Conservation (phyloP, 345 rosid genomes). For the Gynandropsis gynandra region DNA sequence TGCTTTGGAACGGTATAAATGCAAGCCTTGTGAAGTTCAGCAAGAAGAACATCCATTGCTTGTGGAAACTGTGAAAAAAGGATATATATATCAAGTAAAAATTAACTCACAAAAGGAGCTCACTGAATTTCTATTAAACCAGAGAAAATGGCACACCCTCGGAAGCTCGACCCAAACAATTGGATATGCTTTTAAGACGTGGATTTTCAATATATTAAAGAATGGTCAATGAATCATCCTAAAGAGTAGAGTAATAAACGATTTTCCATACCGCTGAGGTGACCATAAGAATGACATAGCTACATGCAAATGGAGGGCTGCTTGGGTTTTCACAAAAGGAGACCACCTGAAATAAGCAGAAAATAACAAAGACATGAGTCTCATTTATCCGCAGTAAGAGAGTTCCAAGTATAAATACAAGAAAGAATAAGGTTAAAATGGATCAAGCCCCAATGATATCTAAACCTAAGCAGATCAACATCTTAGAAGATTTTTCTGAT, state of each 20-base stretch:
- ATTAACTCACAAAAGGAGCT: not conserved
- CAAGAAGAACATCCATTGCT: conserved; percentile 75
- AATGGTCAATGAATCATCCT: not conserved
- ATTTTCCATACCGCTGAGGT: conserved; percentile 54
- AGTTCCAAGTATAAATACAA: conserved; percentile 9
- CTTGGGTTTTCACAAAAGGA: conserved; percentile 50
- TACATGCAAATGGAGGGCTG: conserved; percentile 58
- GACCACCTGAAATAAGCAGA: conserved; percentile 47
- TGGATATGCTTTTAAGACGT: conserved; percentile 1
- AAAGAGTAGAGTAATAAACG: too few relatives aligned
- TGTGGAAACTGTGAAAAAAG: conserved; percentile 55
- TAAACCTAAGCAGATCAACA: too few relatives aligned
- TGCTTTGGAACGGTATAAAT: conserved; percentile 90
- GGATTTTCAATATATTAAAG: not conserved
- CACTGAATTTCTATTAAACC: not conserved
- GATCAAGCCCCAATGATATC: too few relatives aligned
- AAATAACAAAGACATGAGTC: conserved; percentile 7
- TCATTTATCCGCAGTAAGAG: not conserved
- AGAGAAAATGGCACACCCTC: too few relatives aligned
- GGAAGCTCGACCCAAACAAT: not conserved
- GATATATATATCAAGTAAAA: conserved; percentile 8
- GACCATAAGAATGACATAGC: conserved; percentile 61
- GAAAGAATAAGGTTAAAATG: too few relatives aligned
- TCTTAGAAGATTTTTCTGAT: too few relatives aligned
- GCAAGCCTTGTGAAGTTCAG: conserved; percentile 81